These are phyloP conservation scores for Talaromyces verruculosus DNA, from an alignment of 2,329 filamentous ascomycete species.

Conservation along the genomic window DNA sequence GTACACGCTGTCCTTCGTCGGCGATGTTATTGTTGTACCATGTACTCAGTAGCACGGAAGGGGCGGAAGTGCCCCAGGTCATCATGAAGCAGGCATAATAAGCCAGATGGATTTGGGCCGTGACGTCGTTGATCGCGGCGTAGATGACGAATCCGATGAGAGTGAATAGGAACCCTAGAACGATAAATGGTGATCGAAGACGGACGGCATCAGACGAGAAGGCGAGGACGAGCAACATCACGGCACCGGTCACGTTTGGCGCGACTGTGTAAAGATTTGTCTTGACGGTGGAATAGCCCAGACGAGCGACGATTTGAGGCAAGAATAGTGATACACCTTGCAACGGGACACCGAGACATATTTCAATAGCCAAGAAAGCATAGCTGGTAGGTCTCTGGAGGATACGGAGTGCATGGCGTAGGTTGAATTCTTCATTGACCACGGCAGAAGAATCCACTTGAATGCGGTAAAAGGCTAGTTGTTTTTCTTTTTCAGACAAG, in stretches of 20 bases:
- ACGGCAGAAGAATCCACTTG: slow-evolving; percentile 70
- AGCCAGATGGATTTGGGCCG: slow-evolving; percentile 61
- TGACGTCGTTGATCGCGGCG: slow-evolving; percentile 65
- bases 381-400: slow-evolving; percentile 57
- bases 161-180: slow-evolving; percentile 69
- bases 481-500: slow-evolving; percentile 64
- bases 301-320: slow-evolving; percentile 54
- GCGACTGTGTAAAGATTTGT: slow-evolving; percentile 71
- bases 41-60: slow-evolving; percentile 64
- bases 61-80: slow-evolving; percentile 75
- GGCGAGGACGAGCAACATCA: slow-evolving; percentile 69
- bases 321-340: slow-evolving; percentile 59
- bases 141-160: slow-evolving; percentile 79
- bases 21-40: slow-evolving; percentile 85
- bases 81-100: slow-evolving; percentile 81
- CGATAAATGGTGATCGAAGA: slow-evolving; percentile 72
- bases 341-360: slow-evolving; percentile 60
- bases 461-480: slow-evolving; percentile 70
- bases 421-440: slow-evolving; percentile 57
- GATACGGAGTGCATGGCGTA: slow-evolving; percentile 54
- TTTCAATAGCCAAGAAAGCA: slow-evolving; percentile 56
- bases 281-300: slow-evolving; percentile 26
- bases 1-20: slow-evolving; percentile 69
- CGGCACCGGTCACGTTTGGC: slow-evolving; percentile 72
- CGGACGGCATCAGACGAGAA: slow-evolving; percentile 67